Conservation (phyloP, 78 protist genomes). For the Cyanophora paradoxa region DNA sequence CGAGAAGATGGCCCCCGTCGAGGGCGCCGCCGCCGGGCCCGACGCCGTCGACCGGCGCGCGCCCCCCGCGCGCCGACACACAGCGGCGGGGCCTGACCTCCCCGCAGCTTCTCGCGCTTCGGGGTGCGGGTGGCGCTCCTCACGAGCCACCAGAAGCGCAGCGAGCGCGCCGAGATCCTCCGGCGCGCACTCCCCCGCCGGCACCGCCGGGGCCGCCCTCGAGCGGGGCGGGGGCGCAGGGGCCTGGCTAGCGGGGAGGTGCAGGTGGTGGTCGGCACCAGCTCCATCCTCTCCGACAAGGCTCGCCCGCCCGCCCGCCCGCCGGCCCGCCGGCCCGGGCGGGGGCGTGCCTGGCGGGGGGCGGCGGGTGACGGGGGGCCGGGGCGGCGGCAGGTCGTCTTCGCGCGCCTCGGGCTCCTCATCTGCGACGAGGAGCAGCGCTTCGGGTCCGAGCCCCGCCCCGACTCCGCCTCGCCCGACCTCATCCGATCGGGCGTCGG, state of each 20-base stretch:
- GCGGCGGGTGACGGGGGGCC: too few species aligned
- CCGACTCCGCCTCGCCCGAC: neutral
- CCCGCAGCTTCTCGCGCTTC: too few species aligned
- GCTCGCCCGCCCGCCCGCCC: too few species aligned
- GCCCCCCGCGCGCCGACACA: too few species aligned
- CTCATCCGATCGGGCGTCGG: neutral
- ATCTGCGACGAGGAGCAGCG: slow-evolving; percentile 45
- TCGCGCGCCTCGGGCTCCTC: slow-evolving; percentile 17
- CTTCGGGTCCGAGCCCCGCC: too few species aligned
- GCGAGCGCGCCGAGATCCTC: too few species aligned
- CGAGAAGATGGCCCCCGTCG: neutral
- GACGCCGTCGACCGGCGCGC: neutral
- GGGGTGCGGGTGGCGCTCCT: neutral
- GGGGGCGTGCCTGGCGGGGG: too few species aligned
- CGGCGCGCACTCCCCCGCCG: too few species aligned
- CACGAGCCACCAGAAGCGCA: neutral
- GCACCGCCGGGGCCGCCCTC: too few species aligned
- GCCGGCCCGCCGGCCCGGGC: too few species aligned
- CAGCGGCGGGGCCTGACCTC: too few species aligned
- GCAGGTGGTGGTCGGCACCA: slow-evolving; percentile 3
- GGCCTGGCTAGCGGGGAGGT: neutral
- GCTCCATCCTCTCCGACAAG: neutral
- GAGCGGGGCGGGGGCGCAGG: too few species aligned
- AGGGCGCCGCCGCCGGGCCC: neutral
- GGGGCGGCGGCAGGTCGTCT: neutral